Evolutionary conservation across 2,329 filamentous ascomycete species (phyloP).

Genomic region (Aspergillus sp.): DNA sequence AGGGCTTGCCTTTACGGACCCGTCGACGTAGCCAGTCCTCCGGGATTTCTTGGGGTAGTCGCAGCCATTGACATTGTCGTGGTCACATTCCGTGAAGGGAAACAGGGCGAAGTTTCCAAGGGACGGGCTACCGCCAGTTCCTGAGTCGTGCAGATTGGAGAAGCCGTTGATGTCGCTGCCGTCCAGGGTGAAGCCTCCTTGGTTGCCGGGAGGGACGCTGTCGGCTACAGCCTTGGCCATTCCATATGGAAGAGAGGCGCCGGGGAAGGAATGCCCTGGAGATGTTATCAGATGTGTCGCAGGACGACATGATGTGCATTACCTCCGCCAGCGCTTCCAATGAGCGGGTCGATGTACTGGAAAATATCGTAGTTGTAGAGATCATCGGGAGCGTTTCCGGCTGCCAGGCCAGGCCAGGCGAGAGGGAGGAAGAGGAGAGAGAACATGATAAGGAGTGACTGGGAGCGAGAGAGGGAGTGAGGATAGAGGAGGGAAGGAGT

Average conservation of each 20-base stretch:
- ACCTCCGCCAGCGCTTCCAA: constrained; percentile 45
- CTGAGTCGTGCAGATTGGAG: constrained; percentile 41
- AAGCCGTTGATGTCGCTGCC: constrained; percentile 45
- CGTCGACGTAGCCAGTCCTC: constrained; percentile 38
- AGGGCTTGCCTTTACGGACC: constrained; percentile 49
- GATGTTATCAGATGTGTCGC: no score
- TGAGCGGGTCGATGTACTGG: constrained; percentile 42
- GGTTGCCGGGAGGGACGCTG: constrained; percentile 41
- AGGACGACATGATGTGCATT: no score
- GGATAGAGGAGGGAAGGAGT: neutral
- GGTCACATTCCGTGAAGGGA: constrained; percentile 51
- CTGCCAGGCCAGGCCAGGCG: constrained; percentile 2
- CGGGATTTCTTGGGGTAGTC: constrained; percentile 49
- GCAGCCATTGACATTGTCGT: constrained; percentile 54
- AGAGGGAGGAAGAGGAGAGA: constrained; percentile 1
- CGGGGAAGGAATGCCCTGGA: constrained; percentile 48
- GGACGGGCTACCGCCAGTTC: constrained; percentile 47
- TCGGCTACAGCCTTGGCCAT: constrained; percentile 50
- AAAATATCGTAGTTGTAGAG: constrained; percentile 32
- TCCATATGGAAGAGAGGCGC: constrained; percentile 46
- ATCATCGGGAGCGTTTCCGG: constrained; percentile 4
- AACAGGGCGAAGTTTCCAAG: constrained; percentile 67
- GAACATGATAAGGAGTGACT: neutral
- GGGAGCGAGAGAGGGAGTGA: neutral
- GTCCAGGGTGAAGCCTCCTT: constrained; percentile 48